Conservation (phyloP, 2,329 filamentous ascomycete genomes). For the Monosporascus sp. region DNA sequence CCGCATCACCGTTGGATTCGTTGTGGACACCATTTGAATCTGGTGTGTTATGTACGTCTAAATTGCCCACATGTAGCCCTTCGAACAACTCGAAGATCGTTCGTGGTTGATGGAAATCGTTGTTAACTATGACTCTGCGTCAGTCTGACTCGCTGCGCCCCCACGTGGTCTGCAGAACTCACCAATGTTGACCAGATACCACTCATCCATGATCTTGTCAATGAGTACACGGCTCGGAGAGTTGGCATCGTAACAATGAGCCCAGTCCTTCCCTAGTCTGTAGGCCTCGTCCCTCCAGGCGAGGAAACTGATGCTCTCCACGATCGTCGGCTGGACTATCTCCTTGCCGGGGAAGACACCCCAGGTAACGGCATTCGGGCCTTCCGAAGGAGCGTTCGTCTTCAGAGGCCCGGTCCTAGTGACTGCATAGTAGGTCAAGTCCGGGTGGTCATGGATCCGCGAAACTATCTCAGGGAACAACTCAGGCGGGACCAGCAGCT, state of each 20-base stretch:
- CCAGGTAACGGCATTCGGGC: slow-evolving; percentile 98
- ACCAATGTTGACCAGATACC: slow-evolving; percentile 96
- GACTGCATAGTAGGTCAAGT: slow-evolving; percentile 92
- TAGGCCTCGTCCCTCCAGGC: slow-evolving; percentile 99
- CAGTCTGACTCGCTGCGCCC: slow-evolving; percentile 2
- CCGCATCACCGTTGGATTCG: slow-evolving; percentile 18
- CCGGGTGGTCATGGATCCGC: slow-evolving; percentile 71
- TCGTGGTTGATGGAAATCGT: slow-evolving; percentile 84
- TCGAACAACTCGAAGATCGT: slow-evolving; percentile 85
- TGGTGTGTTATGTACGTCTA: slow-evolving; percentile 43
- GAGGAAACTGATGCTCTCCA: slow-evolving; percentile 94
- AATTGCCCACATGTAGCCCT: slow-evolving; percentile 63
- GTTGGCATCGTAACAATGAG: slow-evolving; percentile 75
- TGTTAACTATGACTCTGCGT: slow-evolving; percentile 65
- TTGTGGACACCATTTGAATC: slow-evolving; percentile 25
- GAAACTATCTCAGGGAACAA: slow-evolving; percentile 72
- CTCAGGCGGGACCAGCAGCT: slow-evolving; percentile 79
- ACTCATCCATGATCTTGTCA: slow-evolving; percentile 77
- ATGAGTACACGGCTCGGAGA: slow-evolving; percentile 78
- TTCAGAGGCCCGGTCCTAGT: slow-evolving; percentile 76
- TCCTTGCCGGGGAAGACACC: slow-evolving; percentile 98
- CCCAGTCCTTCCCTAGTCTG: slow-evolving; percentile 88
- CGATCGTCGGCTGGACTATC: slow-evolving; percentile 99
- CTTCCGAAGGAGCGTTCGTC: slow-evolving; percentile 79
- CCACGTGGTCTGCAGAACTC: slow-evolving; percentile 30